These are phyloP conservation scores for Raddia distichophylla DNA, from an alignment of 176 grass and related monocot species.

Conservation along the genomic window DNA sequence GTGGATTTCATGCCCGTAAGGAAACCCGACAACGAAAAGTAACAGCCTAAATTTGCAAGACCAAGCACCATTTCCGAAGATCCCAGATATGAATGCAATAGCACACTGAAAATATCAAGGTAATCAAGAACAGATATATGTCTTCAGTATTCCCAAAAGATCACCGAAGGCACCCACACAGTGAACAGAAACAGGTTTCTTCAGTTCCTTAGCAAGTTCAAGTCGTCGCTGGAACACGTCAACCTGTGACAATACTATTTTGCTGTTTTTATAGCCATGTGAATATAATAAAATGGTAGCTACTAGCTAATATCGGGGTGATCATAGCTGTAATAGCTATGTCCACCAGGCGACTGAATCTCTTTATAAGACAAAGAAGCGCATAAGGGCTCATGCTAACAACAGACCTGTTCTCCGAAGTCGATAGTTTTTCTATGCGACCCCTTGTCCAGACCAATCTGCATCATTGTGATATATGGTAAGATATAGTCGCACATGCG, in stretches of 20 bases:
- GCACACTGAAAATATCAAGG: constrained; percentile 14
- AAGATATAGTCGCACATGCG: not conserved
- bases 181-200: constrained; percentile 82
- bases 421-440: constrained; percentile 71
- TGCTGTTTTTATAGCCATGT: constrained; percentile 14
- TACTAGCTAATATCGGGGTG: not conserved
- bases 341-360: constrained; percentile 26
- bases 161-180: constrained; percentile 91
- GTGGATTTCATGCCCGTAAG: constrained; percentile 68
- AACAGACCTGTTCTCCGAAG: constrained; percentile 72
- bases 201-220: constrained; percentile 81
- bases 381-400: not conserved
- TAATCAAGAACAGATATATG: not conserved
- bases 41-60: constrained; percentile 79
- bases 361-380: constrained; percentile 11
- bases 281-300: constrained; percentile 20
- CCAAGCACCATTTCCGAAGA: constrained; percentile 78
- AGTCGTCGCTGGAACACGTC: constrained; percentile 75
- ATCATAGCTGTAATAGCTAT: constrained; percentile 28
- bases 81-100: constrained; percentile 90
- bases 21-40: constrained; percentile 87
- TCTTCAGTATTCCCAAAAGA: constrained; percentile 79
- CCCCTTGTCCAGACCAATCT: constrained; percentile 94
- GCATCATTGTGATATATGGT: constrained; percentile 27
- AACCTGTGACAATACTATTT: constrained; percentile 50